phyloP scores from a whole-genome alignment of 1,284 basidiomycete genomes.

The Schizopora paradoxa region DNA sequence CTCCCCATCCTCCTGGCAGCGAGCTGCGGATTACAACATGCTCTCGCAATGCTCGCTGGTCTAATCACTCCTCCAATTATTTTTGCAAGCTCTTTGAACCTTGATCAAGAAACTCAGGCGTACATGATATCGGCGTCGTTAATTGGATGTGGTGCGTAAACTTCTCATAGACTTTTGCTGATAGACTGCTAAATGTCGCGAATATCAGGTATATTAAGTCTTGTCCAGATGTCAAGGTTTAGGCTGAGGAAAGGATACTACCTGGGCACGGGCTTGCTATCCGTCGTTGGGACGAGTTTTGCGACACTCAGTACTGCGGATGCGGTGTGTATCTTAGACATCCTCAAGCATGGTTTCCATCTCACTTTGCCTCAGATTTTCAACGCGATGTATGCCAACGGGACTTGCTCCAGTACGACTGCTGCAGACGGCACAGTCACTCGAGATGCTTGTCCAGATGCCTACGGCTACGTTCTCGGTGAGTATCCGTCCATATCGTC shows the following conservation, averaged over 20 bases:
- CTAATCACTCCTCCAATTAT: constrained; percentile 76
- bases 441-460: constrained; percentile 68
- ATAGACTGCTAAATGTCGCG: not conserved
- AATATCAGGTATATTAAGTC: constrained; percentile 57
- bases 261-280: constrained; percentile 74
- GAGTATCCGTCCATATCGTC: constrained; percentile 17
- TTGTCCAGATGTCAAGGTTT: constrained; percentile 71
- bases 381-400: constrained; percentile 69
- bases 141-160: constrained; percentile 62
- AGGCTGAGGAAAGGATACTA: constrained; percentile 57
- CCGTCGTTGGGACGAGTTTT: constrained; percentile 85
- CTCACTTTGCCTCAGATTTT: constrained; percentile 42
- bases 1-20: constrained; percentile 67
- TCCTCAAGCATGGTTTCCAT: not conserved
- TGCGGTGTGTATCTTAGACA: constrained; percentile 38
- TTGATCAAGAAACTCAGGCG: constrained; percentile 52
- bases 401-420: constrained; percentile 64
- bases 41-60: constrained; percentile 78
- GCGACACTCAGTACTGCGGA: constrained; percentile 74
- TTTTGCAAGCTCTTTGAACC: constrained; percentile 57
- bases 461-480: constrained; percentile 74
- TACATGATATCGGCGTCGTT: constrained; percentile 82
- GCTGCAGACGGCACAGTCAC: constrained; percentile 55
- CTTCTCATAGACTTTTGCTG: constrained; percentile 21
- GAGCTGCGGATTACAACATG: constrained; percentile 69